Evolutionary conservation across 768 basidiomycete species (phyloP).

Genomic region (Phlegmacium glaucopus): DNA sequence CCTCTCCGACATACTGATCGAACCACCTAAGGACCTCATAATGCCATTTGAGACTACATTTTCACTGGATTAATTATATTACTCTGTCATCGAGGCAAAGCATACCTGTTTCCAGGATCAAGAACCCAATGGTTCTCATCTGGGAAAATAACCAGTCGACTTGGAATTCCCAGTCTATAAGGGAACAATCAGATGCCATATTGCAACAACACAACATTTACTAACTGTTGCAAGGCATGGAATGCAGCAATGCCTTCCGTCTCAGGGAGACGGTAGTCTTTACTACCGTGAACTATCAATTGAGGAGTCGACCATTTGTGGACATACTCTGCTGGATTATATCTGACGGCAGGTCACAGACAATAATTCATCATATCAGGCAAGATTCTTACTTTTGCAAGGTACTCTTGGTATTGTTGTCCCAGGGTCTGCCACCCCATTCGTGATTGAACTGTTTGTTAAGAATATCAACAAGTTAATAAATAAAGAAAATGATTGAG

Average conservation of each 20-base stretch:
- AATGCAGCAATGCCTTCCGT: slow-evolving; percentile 81
- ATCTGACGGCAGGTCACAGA: slow-evolving; percentile 36
- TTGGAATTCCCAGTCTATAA: slow-evolving; percentile 62
- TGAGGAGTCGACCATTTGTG: slow-evolving; percentile 84
- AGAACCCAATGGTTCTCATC: slow-evolving; percentile 94
- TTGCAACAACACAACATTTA: slow-evolving; percentile 6
- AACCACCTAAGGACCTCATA: slow-evolving; percentile 93
- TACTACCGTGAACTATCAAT: slow-evolving; percentile 81
- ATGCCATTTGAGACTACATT: slow-evolving; percentile 84
- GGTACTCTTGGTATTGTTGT: slow-evolving; percentile 47
- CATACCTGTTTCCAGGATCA: slow-evolving; percentile 71
- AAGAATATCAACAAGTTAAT: background rate
- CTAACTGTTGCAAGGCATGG: slow-evolving; percentile 82
- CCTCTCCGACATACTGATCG: slow-evolving; percentile 56
- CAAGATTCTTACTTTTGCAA: slow-evolving; percentile 49
- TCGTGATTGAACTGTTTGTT: slow-evolving; percentile 75
- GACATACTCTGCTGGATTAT: slow-evolving; percentile 79
- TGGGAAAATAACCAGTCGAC: slow-evolving; percentile 79
- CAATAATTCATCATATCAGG: background rate
- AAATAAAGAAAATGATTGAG: background rate
- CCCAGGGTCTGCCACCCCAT: slow-evolving; percentile 84
- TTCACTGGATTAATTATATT: background rate
- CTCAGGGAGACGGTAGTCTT: slow-evolving; percentile 86
- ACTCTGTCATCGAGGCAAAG: background rate
- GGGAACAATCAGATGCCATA: background rate